A percentile compares a stretch with the other conserved stretches of the same genome.
These are phyloP conservation scores for Spongispora temasekensis DNA, from an alignment of 1,284 basidiomycete genomes.

Conservation along the genomic window DNA sequence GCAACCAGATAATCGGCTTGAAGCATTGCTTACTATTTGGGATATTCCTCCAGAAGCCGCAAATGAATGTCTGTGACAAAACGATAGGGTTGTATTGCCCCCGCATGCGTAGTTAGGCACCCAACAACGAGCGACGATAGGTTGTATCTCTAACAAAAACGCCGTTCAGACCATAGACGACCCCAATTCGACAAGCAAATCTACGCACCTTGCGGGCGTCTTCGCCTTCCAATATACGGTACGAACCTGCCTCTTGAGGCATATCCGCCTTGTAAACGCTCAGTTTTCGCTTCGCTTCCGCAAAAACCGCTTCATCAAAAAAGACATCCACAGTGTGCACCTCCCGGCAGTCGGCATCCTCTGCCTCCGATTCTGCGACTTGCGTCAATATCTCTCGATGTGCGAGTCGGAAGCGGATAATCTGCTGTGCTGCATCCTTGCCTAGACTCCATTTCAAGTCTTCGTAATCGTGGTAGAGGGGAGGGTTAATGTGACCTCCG, in stretches of 20 bases:
- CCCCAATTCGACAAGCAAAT: neutral
- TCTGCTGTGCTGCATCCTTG: conserved; percentile 46
- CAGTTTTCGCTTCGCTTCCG: conserved; percentile 43
- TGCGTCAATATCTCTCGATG: conserved; percentile 55
- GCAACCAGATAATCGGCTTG: neutral
- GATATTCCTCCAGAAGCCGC: conserved; percentile 46
- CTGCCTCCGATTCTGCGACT: conserved; percentile 45
- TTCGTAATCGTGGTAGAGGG: conserved; percentile 60
- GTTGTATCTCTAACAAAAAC: conserved; percentile 41
- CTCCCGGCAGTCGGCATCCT: conserved; percentile 47
- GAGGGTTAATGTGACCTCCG: conserved; percentile 69
- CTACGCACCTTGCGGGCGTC: conserved; percentile 38
- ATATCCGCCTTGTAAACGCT: conserved; percentile 44
- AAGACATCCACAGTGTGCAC: conserved; percentile 54
- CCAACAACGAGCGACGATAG: conserved; percentile 46
- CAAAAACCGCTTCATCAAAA: conserved; percentile 41
- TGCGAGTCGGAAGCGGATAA: conserved; percentile 60
- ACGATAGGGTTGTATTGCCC: conserved; percentile 60
- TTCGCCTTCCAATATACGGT: conserved; percentile 38
- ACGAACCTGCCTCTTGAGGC: conserved; percentile 43
- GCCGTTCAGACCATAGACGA: neutral
- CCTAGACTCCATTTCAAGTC: conserved; percentile 52
- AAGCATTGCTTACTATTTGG: conserved; percentile 38
- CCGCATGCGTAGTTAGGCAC: conserved; percentile 49
- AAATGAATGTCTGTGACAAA: conserved; percentile 53